Evolutionary conservation across 179 eudicot genomes (phyloP).

Genomic region (Dionaea muscipula): DNA sequence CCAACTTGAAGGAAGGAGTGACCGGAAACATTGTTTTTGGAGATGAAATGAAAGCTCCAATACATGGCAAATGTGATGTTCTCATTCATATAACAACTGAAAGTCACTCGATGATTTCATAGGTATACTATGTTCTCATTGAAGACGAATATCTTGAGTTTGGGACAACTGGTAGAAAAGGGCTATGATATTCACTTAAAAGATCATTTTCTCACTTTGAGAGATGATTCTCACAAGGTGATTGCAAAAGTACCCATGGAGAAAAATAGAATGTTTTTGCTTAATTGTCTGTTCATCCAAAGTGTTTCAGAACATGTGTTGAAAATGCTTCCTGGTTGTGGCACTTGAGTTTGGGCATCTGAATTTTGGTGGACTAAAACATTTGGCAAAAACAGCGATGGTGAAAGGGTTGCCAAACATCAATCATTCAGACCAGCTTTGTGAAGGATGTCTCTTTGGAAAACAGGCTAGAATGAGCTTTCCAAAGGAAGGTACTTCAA

Average conservation of each 20-base stretch:
- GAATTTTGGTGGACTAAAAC: conserved; percentile 2
- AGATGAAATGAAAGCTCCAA: conserved; percentile 2
- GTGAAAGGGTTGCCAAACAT: not conserved
- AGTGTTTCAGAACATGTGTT: not conserved
- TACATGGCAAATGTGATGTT: conserved; percentile 5
- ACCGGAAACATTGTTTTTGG: not conserved
- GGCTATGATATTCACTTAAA: conserved; percentile 5
- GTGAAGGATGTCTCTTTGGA: conserved; percentile 1
- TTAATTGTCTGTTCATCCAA: not conserved
- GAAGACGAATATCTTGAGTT: conserved; percentile 1
- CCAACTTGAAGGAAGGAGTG: not conserved
- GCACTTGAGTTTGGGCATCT: conserved; percentile 7
- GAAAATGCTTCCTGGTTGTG: conserved; percentile 2
- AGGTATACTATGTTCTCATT: conserved; percentile 7
- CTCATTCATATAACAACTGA: conserved; percentile 2
- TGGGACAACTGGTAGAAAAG: conserved; percentile 4
- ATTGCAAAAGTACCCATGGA: conserved; percentile 4
- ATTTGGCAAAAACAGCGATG: not conserved
- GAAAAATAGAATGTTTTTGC: conserved; percentile 9
- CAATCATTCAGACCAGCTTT: conserved; percentile 2
- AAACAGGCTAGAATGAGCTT: not conserved
- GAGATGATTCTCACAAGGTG: not conserved
- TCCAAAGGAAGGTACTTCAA: not conserved
- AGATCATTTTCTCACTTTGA: not conserved
- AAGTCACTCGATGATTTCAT: not conserved